phyloP scores from a whole-genome alignment of 192 early-diverging fungal genomes.

The Globomyces pollinis-pini region DNA sequence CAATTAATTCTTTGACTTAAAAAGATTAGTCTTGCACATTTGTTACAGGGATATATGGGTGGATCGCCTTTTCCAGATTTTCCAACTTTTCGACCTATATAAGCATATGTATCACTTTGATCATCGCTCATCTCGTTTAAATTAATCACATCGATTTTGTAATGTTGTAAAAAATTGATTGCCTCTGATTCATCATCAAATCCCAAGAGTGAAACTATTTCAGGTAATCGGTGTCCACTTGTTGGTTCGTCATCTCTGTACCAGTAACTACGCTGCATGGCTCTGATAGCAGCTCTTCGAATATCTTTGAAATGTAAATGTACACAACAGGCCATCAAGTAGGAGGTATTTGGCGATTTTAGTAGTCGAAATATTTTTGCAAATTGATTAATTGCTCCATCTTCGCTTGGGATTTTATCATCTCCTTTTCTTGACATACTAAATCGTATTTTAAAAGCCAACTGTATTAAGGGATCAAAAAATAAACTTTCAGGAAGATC shows the following conservation, averaged over 20 bases:
- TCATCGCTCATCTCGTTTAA: background rate
- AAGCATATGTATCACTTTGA: constrained; percentile 7
- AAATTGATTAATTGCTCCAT: constrained; percentile 47
- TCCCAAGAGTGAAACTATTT: constrained; percentile 49
- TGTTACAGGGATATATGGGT: constrained; percentile 1
- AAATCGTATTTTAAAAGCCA: constrained; percentile 60
- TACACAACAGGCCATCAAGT: constrained; percentile 68
- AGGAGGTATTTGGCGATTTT: constrained; percentile 47
- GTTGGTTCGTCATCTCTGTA: constrained; percentile 42
- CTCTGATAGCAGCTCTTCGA: constrained; percentile 63
- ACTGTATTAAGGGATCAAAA: constrained; percentile 52
- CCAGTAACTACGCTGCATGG: constrained; percentile 52
- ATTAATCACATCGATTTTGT: constrained; percentile 18
- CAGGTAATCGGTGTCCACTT: constrained; percentile 33
- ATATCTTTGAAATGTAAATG: constrained; percentile 69
- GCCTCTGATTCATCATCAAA: constrained; percentile 53
- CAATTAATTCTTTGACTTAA: too few species aligned
- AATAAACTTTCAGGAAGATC: constrained; percentile 52
- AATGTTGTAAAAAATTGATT: constrained; percentile 20
- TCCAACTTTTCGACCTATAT: constrained; percentile 25
- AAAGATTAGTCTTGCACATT: background rate
- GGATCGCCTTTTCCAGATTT: background rate
- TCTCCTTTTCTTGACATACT: constrained; percentile 50
- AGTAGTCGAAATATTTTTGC: constrained; percentile 68
- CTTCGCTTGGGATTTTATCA: constrained; percentile 12